Base-by-base conservation (phyloP, 306 rosid genomes). In the Glycine soja region DNA sequence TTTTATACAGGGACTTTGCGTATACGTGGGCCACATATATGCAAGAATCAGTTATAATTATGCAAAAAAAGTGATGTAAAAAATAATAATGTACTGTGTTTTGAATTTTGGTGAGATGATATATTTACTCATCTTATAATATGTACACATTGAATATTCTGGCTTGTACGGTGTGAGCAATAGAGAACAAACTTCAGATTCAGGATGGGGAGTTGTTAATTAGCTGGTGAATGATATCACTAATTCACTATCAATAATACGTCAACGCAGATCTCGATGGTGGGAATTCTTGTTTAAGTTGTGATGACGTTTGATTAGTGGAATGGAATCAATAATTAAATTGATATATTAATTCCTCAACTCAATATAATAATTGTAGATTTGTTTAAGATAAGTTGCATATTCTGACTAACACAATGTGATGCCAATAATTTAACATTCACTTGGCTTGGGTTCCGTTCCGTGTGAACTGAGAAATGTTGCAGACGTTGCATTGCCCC, bases 251-350 rank as follows among this genome's bases (percentile, higher is more conserved):
- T 57, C 65, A 10, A 59, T 18, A 58, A 62, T n/a, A 71, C 8
- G 74, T 59, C 85, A 57, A 69, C 69, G 19, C 53, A 32, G 58
- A 76, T 82, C 81, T 75, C 47, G 66, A 43, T 74, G 84, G 69
- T 40, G 75, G 58, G 34, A 7, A 64, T 64, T 43, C 16, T 75
- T 3, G 72, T 42, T 67, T 15, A 42, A 42, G 57, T 80, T 52
- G 75, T 52, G 75, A 19, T 75, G 45, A 8, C 52, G 40, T 46
- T 69, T 2, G 16, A 61, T 75, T 75, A 59, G 52, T 48, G 78
- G 80, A 50, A 50, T 74, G 64, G 38, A 42, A 73, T 77, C 62
- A 40, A 66, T 4, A 56, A 40, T 34, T 36, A 36, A 61, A 16
- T 38, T 59, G 13, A 77, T 38, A 65, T 65, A 38, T 38, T n/a